Conservation (phyloP, 805 yeast species). For the Lachancea fermentati region DNA sequence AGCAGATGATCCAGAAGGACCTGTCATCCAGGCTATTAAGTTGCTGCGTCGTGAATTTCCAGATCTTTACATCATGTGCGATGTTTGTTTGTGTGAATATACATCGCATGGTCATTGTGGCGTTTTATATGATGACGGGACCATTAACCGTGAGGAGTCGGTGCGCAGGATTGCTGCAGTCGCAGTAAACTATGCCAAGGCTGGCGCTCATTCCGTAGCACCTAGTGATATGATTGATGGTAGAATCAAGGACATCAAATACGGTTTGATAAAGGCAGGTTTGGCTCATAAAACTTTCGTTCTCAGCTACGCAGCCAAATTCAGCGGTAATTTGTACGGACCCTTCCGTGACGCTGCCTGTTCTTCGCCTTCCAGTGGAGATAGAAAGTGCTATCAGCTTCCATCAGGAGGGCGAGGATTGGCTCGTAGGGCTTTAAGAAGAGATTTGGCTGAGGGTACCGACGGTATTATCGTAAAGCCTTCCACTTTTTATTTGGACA, state of each 20-base stretch:
- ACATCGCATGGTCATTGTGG: conserved; percentile 99
- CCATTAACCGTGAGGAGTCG: conserved; percentile 66
- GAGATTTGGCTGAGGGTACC: conserved; percentile 90
- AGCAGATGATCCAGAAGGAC: conserved; percentile 96
- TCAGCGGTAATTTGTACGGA: conserved; percentile 85
- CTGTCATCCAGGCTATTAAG: conserved; percentile 78
- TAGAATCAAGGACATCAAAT: conserved; percentile 79
- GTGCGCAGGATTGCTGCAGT: conserved; percentile 87
- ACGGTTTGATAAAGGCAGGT: conserved; percentile 71
- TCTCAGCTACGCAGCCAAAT: conserved; percentile 93
- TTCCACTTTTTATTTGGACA: conserved; percentile 88
- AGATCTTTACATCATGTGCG: conserved; percentile 80
- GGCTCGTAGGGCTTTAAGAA: conserved; percentile 81
- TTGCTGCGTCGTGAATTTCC: conserved; percentile 65
- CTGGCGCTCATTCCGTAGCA: conserved; percentile 94
- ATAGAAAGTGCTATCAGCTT: conserved; percentile 86
- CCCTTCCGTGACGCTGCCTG: conserved; percentile 99
- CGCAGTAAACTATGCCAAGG: conserved; percentile 89
- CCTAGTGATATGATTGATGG: conserved; percentile 99
- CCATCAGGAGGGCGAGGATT: conserved; percentile 91
- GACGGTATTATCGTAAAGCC: conserved; percentile 96
- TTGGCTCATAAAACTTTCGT: conserved; percentile 84
- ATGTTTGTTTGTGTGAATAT: conserved; percentile 94
- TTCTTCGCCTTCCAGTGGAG: conserved; percentile 83
- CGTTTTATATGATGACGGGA: conserved; percentile 77